Percentiles rank a stretch among this genome's conserved stretches.
These are phyloP conservation scores for Coemansia sp. DNA, from an alignment of 192 early-diverging fungal genomes.

Conservation along the genomic window DNA sequence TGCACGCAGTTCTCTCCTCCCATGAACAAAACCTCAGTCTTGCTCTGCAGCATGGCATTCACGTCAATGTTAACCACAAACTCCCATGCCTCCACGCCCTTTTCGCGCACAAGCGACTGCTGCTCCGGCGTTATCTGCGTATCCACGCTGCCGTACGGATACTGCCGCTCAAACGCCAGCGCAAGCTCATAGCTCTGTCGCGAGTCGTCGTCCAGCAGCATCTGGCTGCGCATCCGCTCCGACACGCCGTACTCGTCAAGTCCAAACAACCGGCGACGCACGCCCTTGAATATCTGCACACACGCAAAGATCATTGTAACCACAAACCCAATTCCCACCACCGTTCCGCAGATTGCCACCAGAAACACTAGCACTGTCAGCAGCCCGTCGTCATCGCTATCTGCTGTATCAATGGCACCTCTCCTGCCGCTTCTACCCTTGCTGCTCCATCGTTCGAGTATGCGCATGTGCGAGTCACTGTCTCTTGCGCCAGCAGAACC, in stretches of 20 bases:
- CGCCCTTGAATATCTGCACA: slow-evolving; percentile 18
- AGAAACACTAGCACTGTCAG: slow-evolving; percentile 40
- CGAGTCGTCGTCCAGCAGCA: slow-evolving; percentile 54
- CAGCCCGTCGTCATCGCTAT: slow-evolving; percentile 35
- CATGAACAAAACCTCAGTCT: slow-evolving; percentile 77
- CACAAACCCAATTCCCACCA: slow-evolving; percentile 39
- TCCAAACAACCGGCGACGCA: slow-evolving; percentile 31
- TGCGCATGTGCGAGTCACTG: neutral
- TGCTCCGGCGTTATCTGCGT: slow-evolving; percentile 77
- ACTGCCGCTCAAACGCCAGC: slow-evolving; percentile 66
- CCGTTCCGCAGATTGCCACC: slow-evolving; percentile 33
- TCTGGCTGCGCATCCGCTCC: slow-evolving; percentile 45
- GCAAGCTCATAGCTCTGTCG: slow-evolving; percentile 57
- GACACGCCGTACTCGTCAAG: slow-evolving; percentile 50
- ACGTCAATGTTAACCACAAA: slow-evolving; percentile 71
- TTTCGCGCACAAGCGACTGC: slow-evolving; percentile 74
- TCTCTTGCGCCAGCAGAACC: neutral
- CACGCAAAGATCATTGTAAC: slow-evolving; percentile 28
- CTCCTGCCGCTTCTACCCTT: neutral
- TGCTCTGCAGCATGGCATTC: slow-evolving; percentile 63
- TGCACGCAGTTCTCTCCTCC: slow-evolving; percentile 72
- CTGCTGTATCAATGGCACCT: slow-evolving; percentile 1
- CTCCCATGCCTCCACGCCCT: slow-evolving; percentile 82
- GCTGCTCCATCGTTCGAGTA: neutral
- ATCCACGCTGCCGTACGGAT: slow-evolving; percentile 73